Percentiles rank a stretch among this genome's conserved stretches.
Conservation (phyloP, 139 green algal genomes). For the Closterium sp. region DNA sequence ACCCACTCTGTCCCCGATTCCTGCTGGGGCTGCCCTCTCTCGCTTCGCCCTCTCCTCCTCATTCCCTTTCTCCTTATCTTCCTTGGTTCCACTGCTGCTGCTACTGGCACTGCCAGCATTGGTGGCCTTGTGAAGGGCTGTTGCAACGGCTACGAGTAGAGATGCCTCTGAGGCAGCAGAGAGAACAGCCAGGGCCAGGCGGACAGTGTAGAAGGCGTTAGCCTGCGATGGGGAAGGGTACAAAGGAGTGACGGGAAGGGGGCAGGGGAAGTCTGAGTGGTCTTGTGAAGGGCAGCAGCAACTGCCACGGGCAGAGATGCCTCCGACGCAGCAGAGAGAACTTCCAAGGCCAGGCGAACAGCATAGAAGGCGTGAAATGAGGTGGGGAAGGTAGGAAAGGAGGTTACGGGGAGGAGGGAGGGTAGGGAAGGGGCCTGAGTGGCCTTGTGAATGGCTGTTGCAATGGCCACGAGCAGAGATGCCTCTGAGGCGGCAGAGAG, state of each 20-base stretch:
- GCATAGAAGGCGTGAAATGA: conserved; percentile 11
- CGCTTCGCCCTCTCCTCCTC: background rate
- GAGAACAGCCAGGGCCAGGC: conserved; percentile 53
- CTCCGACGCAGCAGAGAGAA: conserved; percentile 56
- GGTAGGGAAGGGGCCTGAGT: background rate
- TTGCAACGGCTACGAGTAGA: conserved; percentile 48
- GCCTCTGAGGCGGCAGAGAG: conserved; percentile 64
- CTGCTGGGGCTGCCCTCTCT: background rate
- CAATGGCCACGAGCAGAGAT: conserved; percentile 47
- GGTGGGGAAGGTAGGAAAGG: background rate
- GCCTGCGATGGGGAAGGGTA: background rate
- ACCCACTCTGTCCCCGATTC: conserved; percentile 3
- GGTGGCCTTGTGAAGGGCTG: background rate
- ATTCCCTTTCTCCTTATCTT: background rate
- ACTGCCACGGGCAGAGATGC: conserved; percentile 17
- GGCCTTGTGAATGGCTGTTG: background rate
- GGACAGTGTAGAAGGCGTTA: conserved; percentile 61
- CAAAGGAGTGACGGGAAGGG: background rate
- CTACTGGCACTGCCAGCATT: background rate
- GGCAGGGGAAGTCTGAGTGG: background rate
- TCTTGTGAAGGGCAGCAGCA: background rate
- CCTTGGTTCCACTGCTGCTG: background rate
- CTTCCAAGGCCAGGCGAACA: background rate
- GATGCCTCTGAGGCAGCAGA: conserved; percentile 63
- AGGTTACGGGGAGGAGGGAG: background rate